phyloP scores from a whole-genome alignment of 2,329 filamentous ascomycete species.

The Thelonectria blattea region DNA sequence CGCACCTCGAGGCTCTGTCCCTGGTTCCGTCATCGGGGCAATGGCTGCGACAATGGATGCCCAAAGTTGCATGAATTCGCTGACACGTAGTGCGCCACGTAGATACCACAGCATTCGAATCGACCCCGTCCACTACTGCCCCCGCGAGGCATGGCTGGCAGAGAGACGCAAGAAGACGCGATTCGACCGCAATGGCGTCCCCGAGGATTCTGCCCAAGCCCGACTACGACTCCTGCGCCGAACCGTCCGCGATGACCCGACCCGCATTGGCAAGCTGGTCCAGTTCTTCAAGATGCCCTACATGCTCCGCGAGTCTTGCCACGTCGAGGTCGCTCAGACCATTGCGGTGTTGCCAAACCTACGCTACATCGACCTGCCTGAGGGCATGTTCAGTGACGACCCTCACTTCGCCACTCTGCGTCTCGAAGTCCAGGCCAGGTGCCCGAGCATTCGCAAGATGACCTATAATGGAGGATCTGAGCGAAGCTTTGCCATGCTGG shows the following conservation, averaged over 20 bases:
- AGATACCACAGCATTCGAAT: constrained; percentile 92
- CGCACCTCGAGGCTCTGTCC: background rate
- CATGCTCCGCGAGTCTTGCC: constrained; percentile 89
- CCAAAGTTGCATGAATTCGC: constrained; percentile 9
- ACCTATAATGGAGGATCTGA: constrained; percentile 81
- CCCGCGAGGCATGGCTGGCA: constrained; percentile 80
- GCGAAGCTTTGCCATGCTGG: constrained; percentile 73
- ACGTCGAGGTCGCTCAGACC: constrained; percentile 82
- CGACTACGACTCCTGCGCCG: constrained; percentile 81
- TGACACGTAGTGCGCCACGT: constrained; percentile 13
- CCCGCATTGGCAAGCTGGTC: constrained; percentile 71
- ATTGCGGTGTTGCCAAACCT: constrained; percentile 86
- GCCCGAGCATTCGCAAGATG: constrained; percentile 88
- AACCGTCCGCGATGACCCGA: constrained; percentile 79
- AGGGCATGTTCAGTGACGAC: constrained; percentile 86
- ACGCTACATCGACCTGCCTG: constrained; percentile 87
- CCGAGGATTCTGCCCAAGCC: constrained; percentile 78
- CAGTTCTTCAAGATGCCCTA: constrained; percentile 88
- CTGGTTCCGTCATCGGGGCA: background rate
- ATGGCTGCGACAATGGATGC: background rate
- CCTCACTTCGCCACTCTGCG: constrained; percentile 75
- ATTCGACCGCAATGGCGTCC: constrained; percentile 78
- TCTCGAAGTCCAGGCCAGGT: constrained; percentile 83
- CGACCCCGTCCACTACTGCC: constrained; percentile 93
- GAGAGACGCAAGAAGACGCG: constrained; percentile 78